Percentiles rank a stretch among this genome's conserved stretches.
These are phyloP conservation scores for Populus hybrid DNA, from an alignment of 441 rosid genomes.

Conservation along the genomic window DNA sequence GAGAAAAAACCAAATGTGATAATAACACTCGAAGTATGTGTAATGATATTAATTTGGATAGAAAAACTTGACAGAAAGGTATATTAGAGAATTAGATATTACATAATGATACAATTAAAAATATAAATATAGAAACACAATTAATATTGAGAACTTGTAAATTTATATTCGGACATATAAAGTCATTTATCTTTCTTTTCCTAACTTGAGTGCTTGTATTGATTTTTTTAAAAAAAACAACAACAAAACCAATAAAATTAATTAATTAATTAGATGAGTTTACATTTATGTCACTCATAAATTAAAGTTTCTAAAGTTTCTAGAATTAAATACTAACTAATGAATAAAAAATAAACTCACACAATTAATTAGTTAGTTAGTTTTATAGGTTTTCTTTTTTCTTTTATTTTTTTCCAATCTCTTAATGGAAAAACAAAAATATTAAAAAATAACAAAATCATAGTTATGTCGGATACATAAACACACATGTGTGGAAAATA, in stretches of 20 bases:
- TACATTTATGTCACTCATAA: not conserved
- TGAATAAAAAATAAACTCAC: not conserved
- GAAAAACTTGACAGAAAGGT: not conserved
- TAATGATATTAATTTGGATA: not conserved
- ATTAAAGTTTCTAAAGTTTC: too few relatives aligned
- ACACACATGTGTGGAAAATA: too few relatives aligned
- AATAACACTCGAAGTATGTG: not conserved
- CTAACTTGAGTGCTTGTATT: not conserved
- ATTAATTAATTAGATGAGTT: not conserved
- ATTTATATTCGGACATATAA: not conserved
- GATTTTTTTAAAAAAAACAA: not conserved
- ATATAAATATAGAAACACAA: not conserved
- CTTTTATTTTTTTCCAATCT: too few relatives aligned
- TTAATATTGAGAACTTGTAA: not conserved
- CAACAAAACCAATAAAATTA: not conserved
- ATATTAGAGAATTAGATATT: not conserved
- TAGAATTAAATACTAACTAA: too few relatives aligned
- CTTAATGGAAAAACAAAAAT: too few relatives aligned
- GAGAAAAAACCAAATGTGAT: too few relatives aligned
- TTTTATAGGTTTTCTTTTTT: not conserved
- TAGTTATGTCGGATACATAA: too few relatives aligned
- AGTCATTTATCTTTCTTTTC: not conserved
- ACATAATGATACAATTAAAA: too few relatives aligned
- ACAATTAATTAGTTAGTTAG: not conserved
- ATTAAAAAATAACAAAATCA: too few relatives aligned